These are phyloP conservation scores for Lichtheimia hyalospora DNA, from an alignment of 371 early-diverging fungal genomes.

Conservation along the genomic window DNA sequence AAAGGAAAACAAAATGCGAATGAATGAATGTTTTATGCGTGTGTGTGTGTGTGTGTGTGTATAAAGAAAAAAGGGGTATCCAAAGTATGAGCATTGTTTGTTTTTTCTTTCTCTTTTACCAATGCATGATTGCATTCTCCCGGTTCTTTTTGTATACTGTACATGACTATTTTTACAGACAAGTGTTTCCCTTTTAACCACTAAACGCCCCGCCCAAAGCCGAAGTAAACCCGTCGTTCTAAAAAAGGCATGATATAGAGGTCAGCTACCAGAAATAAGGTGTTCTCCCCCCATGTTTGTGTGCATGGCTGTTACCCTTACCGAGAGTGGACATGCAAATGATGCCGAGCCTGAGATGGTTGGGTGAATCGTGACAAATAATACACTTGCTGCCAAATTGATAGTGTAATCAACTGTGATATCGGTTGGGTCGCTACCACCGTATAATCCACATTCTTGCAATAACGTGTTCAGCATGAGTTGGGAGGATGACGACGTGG, in stretches of 20 bases:
- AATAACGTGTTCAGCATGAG: constrained; percentile 45
- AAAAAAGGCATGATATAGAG: too few species aligned
- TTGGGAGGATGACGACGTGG: constrained; percentile 28
- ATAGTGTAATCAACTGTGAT: constrained; percentile 38
- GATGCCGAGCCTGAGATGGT: constrained; percentile 31
- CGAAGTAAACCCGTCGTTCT: too few species aligned
- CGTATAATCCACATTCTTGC: constrained; percentile 45
- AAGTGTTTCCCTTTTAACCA: too few species aligned
- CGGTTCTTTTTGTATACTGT: too few species aligned
- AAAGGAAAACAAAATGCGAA: too few species aligned
- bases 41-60: too few species aligned
- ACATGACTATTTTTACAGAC: too few species aligned
- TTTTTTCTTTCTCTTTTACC: neutral
- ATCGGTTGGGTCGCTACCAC: constrained; percentile 21
- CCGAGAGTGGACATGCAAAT: constrained; percentile 41
- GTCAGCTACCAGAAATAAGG: too few species aligned
- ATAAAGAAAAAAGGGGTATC: neutral
- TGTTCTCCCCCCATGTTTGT: too few species aligned
- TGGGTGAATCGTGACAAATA: constrained; percentile 39
- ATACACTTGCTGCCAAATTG: constrained; percentile 28
- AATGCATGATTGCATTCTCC: too few species aligned
- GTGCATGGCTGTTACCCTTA: constrained; percentile 6
- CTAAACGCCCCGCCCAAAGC: too few species aligned
- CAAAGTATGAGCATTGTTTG: constrained; percentile 1
- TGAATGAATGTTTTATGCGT: too few species aligned